Conservation (phyloP, 495 filamentous ascomycete genomes). For the Penicillium paxilli region DNA sequence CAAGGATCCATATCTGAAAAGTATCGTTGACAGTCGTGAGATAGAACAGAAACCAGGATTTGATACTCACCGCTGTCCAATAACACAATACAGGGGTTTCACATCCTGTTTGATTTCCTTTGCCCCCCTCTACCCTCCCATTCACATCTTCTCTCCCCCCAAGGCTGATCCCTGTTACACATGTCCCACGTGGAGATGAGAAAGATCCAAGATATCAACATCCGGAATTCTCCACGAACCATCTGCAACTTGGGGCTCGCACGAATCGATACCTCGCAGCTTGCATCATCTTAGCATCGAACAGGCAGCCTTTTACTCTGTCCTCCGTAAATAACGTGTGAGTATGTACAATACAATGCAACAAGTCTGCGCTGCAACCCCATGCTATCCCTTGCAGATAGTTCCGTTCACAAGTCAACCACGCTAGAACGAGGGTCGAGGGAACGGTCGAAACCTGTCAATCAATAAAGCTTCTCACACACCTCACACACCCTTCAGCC, state of each 20-base stretch:
- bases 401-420: not conserved
- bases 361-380: constrained; percentile 7
- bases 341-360: not conserved
- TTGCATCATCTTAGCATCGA: not conserved
- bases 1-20: too few species aligned
- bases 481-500: constrained; percentile 2
- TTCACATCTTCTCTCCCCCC: not conserved
- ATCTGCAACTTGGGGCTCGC: not conserved
- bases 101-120: not conserved
- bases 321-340: not conserved
- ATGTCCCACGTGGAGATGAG: not conserved
- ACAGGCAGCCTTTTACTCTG: too few species aligned
- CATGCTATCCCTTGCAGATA: constrained; percentile 12
- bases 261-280: not conserved
- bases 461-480: constrained; percentile 8
- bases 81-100: too few species aligned
- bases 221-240: not conserved
- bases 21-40: too few species aligned
- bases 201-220: not conserved
- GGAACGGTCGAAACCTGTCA: constrained; percentile 2
- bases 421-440: not conserved
- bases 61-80: too few species aligned
- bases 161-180: constrained; percentile 1
- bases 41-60: too few species aligned
- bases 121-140: not conserved